Percentiles rank a stretch among this genome's conserved stretches.
phyloP scores from a whole-genome alignment of 768 basidiomycete species.

The Cyathus striatus region DNA sequence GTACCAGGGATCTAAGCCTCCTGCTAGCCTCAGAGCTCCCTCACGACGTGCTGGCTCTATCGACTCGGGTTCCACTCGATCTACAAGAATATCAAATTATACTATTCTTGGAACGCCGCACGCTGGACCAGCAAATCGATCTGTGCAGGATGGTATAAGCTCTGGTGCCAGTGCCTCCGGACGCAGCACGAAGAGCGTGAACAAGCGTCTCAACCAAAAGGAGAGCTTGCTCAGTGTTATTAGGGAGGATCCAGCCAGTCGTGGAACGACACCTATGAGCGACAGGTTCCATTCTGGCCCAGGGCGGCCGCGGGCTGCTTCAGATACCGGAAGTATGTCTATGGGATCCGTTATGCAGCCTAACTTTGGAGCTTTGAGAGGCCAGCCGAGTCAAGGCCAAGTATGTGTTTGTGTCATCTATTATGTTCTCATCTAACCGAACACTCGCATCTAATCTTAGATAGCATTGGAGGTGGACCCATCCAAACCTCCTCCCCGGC shows the following conservation, averaged over 20 bases:
- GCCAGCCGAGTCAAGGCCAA: conserved; percentile 11
- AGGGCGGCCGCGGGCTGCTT: neutral
- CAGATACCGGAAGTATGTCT: neutral
- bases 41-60: conserved; percentile 15
- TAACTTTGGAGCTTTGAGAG: conserved; percentile 10
- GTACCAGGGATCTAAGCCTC: conserved; percentile 19
- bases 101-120: conserved; percentile 24
- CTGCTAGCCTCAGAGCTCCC: conserved; percentile 15
- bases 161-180: conserved; percentile 15
- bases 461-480: neutral
- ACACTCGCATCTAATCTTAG: too few species aligned
- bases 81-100: conserved; percentile 30
- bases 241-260: conserved; percentile 31
- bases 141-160: neutral
- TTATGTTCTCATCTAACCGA: too few species aligned
- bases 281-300: conserved; percentile 8
- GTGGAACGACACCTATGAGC: conserved; percentile 19
- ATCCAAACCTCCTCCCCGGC: conserved; percentile 5
- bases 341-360: conserved; percentile 10
- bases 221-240: conserved; percentile 29
- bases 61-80: conserved; percentile 14
- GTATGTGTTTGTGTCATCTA: conserved; percentile 1
- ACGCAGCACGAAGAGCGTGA: conserved; percentile 13
- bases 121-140: neutral
- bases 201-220: conserved; percentile 18